Conservation (phyloP, 2,329 filamentous ascomycete species). For the Colletotrichum siamense region DNA sequence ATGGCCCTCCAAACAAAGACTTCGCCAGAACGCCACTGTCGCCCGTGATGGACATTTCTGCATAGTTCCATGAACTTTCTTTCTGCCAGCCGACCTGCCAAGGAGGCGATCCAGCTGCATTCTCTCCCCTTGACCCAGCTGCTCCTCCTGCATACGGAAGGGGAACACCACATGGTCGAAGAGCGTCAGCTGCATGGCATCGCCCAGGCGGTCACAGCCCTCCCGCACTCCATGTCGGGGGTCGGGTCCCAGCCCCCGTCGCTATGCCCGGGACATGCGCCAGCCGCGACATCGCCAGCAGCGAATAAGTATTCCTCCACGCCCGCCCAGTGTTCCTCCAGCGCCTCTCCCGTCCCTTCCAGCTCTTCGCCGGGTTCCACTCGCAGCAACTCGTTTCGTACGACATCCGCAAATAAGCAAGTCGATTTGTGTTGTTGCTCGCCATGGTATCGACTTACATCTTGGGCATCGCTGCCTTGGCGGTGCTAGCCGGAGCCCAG, state of each 20-base stretch:
- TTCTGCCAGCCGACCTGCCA: background rate
- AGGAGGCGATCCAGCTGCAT: background rate
- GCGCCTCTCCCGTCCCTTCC: background rate
- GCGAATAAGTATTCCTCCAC: constrained; percentile 6
- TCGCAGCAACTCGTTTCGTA: background rate
- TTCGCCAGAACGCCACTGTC: background rate
- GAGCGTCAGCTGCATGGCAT: background rate
- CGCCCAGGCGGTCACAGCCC: constrained; percentile 3
- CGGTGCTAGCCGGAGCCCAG: background rate
- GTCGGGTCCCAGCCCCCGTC: background rate
- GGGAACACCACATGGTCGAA: background rate
- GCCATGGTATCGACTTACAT: background rate
- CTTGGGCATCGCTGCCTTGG: background rate
- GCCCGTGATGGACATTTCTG: background rate
- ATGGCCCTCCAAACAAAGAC: background rate
- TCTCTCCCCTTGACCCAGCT: background rate
- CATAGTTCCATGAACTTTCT: background rate
- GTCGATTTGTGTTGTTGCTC: background rate
- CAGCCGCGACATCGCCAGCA: background rate
- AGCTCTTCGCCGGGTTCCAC: background rate
- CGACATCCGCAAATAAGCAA: background rate
- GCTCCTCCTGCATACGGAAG: background rate
- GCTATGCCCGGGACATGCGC: background rate
- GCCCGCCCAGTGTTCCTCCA: background rate
- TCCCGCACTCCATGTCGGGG: background rate